These are phyloP conservation scores for Mucor circinelloides DNA, from an alignment of 371 early-diverging fungal genomes.

Conservation along the genomic window DNA sequence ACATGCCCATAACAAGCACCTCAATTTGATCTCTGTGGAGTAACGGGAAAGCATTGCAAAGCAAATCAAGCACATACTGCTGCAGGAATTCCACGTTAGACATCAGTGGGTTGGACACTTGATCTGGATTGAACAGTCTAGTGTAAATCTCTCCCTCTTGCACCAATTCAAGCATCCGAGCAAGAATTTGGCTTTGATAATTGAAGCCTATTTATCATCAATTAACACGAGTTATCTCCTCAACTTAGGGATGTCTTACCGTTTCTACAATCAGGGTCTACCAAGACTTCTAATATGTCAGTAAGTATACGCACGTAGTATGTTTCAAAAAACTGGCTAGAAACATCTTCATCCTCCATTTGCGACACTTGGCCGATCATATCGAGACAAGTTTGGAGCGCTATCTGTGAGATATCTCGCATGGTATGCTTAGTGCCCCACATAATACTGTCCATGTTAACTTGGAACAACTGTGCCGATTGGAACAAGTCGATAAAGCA, in stretches of 20 bases:
- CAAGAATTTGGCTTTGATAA: constrained; percentile 82
- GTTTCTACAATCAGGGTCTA: constrained; percentile 92
- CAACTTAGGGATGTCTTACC: constrained; percentile 52
- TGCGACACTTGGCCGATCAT: constrained; percentile 70
- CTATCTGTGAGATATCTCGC: constrained; percentile 89
- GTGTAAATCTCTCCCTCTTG: constrained; percentile 83
- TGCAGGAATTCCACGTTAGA: constrained; percentile 78
- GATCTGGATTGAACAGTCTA: constrained; percentile 74
- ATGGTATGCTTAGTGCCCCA: constrained; percentile 97
- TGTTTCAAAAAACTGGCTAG: constrained; percentile 84
- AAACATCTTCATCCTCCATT: constrained; percentile 67
- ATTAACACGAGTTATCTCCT: background rate
- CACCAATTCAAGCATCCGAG: constrained; percentile 84
- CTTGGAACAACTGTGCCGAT: constrained; percentile 67
- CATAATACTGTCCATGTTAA: constrained; percentile 84
- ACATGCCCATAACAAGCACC: constrained; percentile 84
- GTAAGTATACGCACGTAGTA: constrained; percentile 84
- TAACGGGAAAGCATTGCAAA: constrained; percentile 85
- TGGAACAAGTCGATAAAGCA: constrained; percentile 85
- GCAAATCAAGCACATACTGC: constrained; percentile 73
- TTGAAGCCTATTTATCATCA: constrained; percentile 71
- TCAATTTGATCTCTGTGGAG: constrained; percentile 84
- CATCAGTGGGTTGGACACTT: constrained; percentile 71
- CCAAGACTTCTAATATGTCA: constrained; percentile 88
- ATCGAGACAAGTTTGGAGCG: constrained; percentile 76